These are phyloP conservation scores for Flaveria robusta DNA, from an alignment of 129 eudicot genomes.

Conservation along the genomic window DNA sequence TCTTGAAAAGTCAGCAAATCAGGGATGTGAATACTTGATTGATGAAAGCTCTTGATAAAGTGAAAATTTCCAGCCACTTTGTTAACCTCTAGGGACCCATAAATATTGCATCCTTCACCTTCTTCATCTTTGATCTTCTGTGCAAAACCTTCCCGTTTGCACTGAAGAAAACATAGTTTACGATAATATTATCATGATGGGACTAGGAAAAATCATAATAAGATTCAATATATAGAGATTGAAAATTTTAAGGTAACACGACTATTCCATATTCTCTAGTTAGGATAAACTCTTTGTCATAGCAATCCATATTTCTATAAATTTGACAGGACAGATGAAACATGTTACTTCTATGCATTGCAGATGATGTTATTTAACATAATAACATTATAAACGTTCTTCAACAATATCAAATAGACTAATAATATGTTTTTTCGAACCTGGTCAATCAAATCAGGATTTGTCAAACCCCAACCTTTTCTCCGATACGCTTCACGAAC, in stretches of 20 bases:
- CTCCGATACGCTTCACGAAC: constrained; percentile 98
- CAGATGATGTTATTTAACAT: not conserved
- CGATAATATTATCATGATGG: constrained; percentile 9
- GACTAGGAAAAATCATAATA: constrained; percentile 10
- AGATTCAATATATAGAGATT: not conserved
- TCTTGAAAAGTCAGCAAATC: constrained; percentile 69
- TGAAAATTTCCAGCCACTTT: constrained; percentile 98
- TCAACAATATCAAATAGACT: constrained; percentile 4
- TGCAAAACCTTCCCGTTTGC: constrained; percentile 91
- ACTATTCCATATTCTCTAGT: not conserved
- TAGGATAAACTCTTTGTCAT: too few relatives aligned
- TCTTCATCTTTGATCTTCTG: constrained; percentile 86
- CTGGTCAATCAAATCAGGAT: constrained; percentile 93
- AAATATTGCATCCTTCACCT: constrained; percentile 96
- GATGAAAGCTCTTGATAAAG: constrained; percentile 88
- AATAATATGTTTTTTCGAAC: constrained; percentile 38
- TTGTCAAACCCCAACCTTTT: constrained; percentile 93
- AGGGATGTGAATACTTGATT: constrained; percentile 49
- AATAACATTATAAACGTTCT: not conserved
- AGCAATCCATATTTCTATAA: too few relatives aligned
- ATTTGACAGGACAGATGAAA: not conserved
- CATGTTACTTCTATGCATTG: not conserved
- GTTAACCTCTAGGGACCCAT: constrained; percentile 86
- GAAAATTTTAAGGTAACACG: not conserved
- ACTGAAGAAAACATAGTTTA: constrained; percentile 40